These are phyloP conservation scores for Mycena sanguinolenta DNA, from an alignment of 768 basidiomycete genomes.

Conservation along the genomic window DNA sequence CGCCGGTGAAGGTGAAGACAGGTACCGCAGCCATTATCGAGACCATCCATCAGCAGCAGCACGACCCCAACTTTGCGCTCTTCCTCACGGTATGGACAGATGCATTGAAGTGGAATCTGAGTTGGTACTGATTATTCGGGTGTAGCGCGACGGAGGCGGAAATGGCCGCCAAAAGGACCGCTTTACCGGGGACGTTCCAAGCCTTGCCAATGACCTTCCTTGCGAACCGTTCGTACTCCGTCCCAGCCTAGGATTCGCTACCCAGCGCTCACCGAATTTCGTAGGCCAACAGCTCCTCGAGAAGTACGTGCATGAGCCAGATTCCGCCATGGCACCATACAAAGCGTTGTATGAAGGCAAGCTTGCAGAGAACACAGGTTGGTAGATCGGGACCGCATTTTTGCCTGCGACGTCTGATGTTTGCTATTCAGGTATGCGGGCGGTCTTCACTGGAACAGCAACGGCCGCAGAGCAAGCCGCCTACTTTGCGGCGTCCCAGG, in stretches of 20 bases:
- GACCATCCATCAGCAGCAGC: constrained; percentile 56
- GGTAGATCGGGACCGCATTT: too few species aligned
- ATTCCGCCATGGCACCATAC: neutral
- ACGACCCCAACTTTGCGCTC: constrained; percentile 65
- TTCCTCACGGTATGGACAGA: constrained; percentile 47
- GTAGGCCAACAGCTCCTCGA: too few species aligned
- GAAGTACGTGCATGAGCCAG: neutral
- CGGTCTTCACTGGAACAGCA: constrained; percentile 50
- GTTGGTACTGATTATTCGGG: neutral
- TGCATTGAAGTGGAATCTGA: too few species aligned
- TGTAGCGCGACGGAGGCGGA: neutral
- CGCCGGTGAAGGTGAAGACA: constrained; percentile 50
- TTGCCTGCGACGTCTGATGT: neutral
- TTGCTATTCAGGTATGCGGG: neutral
- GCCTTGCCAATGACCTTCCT: neutral
- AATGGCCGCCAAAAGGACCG: neutral
- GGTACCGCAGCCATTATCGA: constrained; percentile 39
- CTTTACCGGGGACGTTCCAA: neutral
- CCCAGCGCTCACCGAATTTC: neutral
- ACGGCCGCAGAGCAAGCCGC: constrained; percentile 44
- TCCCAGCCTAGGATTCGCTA: neutral
- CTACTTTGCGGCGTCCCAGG: constrained; percentile 55
- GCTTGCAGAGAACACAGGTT: neutral
- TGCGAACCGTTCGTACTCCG: neutral
- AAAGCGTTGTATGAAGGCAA: neutral